These are phyloP conservation scores for Pseudopyrenochaeta lycopersici DNA, from an alignment of 2,329 filamentous ascomycete species.

Conservation along the genomic window DNA sequence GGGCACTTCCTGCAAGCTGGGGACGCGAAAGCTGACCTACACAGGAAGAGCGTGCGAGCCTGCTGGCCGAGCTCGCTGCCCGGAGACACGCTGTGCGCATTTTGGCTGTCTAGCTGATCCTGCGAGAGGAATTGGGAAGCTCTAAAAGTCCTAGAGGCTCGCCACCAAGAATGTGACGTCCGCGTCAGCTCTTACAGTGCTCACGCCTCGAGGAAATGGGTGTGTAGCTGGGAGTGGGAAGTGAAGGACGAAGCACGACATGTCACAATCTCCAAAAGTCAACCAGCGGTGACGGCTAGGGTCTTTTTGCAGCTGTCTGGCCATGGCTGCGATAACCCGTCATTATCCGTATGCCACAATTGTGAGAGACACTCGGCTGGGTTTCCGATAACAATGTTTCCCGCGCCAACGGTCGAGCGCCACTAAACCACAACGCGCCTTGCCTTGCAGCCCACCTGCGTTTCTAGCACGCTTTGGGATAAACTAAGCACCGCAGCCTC, in stretches of 20 bases:
- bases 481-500: conserved; percentile 15
- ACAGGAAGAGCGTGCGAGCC: conserved; percentile 32
- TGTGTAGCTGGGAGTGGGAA: background rate
- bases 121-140: background rate
- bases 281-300: conserved; percentile 7
- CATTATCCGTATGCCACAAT: conserved; percentile 19
- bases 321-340: conserved; percentile 15
- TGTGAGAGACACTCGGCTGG: conserved; percentile 1
- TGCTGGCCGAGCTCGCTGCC: conserved; percentile 40
- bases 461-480: conserved; percentile 23
- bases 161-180: conserved; percentile 7
- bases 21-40: conserved; percentile 30
- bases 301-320: background rate
- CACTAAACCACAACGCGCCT: conserved; percentile 21
- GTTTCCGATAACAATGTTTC: conserved; percentile 19
- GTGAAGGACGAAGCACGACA: conserved; percentile 9
- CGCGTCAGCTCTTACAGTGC: background rate
- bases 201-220: background rate
- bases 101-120: conserved; percentile 12
- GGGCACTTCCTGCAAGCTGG: conserved; percentile 23
- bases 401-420: conserved; percentile 11
- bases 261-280: conserved; percentile 1
- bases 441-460: conserved; percentile 20
- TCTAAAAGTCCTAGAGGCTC: background rate
- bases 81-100: conserved; percentile 46